A percentile compares a stretch with the other conserved stretches of the same genome.
Conservation (phyloP, 2,329 filamentous ascomycete genomes). For the Aspergillus hiratsukae region DNA sequence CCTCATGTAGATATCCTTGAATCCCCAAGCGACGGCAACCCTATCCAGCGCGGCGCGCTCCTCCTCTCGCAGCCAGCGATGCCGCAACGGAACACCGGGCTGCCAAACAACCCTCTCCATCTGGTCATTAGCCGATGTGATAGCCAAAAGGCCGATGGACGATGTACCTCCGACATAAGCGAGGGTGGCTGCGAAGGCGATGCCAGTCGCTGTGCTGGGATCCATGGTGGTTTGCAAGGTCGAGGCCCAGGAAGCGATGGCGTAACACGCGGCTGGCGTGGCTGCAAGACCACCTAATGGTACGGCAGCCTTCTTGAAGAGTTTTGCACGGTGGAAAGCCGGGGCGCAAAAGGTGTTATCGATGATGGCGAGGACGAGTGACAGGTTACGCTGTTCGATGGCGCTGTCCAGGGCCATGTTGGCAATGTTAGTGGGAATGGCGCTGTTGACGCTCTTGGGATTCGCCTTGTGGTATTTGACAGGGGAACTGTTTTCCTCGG, state of each 20-base stretch:
- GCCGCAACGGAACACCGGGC: constrained; percentile 70
- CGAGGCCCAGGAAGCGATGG: constrained; percentile 63
- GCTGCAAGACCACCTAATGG: constrained; percentile 36
- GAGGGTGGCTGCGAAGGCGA: constrained; percentile 74
- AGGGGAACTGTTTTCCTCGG: constrained; percentile 55
- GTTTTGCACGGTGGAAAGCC: constrained; percentile 41
- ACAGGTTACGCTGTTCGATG: constrained; percentile 72
- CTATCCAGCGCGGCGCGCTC: constrained; percentile 83
- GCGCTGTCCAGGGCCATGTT: constrained; percentile 72
- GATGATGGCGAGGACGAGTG: constrained; percentile 73
- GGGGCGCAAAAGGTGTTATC: constrained; percentile 51
- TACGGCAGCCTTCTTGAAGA: constrained; percentile 40
- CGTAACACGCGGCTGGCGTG: constrained; percentile 50
- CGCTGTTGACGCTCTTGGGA: constrained; percentile 64
- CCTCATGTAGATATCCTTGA: constrained; percentile 70
- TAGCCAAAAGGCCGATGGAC: constrained; percentile 75
- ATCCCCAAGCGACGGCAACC: constrained; percentile 86
- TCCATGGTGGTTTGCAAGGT: constrained; percentile 73
- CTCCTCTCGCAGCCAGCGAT: constrained; percentile 84
- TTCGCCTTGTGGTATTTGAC: constrained; percentile 60
- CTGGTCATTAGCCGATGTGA: constrained; percentile 87
- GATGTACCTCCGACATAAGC: constrained; percentile 79
- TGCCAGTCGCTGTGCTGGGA: constrained; percentile 64
- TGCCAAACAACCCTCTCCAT: constrained; percentile 93
- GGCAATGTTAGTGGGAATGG: constrained; percentile 67